These are phyloP conservation scores for Colletotrichum lupini DNA, from an alignment of 2,329 filamentous ascomycete species.

Conservation along the genomic window DNA sequence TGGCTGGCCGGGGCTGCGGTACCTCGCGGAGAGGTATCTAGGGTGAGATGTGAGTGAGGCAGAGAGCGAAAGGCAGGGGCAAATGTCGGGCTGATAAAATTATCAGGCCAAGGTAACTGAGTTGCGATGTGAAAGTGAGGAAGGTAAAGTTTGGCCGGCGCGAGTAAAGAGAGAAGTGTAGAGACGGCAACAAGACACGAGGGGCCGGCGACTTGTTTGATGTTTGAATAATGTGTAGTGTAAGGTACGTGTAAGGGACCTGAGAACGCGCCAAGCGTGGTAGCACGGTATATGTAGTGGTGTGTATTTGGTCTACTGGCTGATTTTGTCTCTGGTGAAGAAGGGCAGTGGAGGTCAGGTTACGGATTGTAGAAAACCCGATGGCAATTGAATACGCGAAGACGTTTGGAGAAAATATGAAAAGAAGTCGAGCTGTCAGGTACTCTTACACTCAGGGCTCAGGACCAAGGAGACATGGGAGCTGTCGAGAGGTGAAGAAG, in stretches of 20 bases:
- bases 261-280: background rate
- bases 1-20: background rate
- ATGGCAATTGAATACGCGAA: background rate
- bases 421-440: background rate
- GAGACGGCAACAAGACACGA: background rate
- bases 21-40: background rate
- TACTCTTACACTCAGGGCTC: background rate
- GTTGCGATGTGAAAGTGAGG: background rate
- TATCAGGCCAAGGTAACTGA: background rate
- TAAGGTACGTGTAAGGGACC: background rate
- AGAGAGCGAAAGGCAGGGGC: background rate
- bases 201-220: conserved; percentile 2
- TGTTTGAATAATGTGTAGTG: background rate
- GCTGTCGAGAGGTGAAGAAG: background rate
- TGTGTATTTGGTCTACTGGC: background rate
- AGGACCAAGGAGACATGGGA: background rate
- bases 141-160: background rate
- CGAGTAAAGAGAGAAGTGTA: background rate
- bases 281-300: background rate
- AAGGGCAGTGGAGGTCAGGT: background rate
- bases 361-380: background rate
- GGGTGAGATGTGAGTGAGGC: background rate
- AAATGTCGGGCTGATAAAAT: no score
- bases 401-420: background rate
- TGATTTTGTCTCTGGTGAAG: background rate